Conservation (phyloP, 805 yeast species). For the Saccharomycopsis oosterbeekiorum region DNA sequence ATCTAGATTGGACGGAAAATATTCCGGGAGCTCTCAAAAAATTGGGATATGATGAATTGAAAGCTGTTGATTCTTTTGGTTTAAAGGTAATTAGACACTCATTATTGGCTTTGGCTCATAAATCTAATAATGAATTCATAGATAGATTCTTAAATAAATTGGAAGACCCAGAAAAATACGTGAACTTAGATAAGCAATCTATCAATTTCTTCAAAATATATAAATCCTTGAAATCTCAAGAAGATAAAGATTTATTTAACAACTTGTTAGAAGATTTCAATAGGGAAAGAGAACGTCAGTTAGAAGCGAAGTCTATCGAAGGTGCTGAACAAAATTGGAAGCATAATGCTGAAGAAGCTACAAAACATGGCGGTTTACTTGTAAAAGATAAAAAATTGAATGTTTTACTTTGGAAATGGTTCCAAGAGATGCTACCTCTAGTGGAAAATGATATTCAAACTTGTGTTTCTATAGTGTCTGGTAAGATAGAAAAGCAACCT, state of each 20-base stretch:
- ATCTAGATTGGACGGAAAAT: slow-evolving; percentile 12
- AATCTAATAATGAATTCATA: slow-evolving; percentile 20
- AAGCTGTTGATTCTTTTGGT: slow-evolving; percentile 67
- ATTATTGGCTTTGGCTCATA: slow-evolving; percentile 38
- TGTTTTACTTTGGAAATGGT: slow-evolving; percentile 78
- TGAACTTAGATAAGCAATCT: slow-evolving; percentile 21
- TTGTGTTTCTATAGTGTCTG: slow-evolving; percentile 31
- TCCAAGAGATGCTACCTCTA: slow-evolving; percentile 57
- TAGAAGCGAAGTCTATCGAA: slow-evolving; percentile 73
- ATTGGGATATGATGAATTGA: slow-evolving; percentile 41
- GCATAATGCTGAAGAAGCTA: slow-evolving; percentile 61
- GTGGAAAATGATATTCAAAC: slow-evolving; percentile 55
- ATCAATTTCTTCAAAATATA: slow-evolving; percentile 63
- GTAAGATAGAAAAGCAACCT: background rate
- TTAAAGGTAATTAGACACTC: slow-evolving; percentile 72
- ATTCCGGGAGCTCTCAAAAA: slow-evolving; percentile 40
- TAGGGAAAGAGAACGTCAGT: slow-evolving; percentile 58
- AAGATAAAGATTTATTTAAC: slow-evolving; percentile 48
- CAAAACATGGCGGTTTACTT: slow-evolving; percentile 43
- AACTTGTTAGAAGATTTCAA: slow-evolving; percentile 59
- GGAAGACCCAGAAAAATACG: slow-evolving; percentile 9
- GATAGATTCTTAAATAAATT: slow-evolving; percentile 9
- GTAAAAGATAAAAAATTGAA: slow-evolving; percentile 53
- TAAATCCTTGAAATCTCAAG: slow-evolving; percentile 38
- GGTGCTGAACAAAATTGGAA: slow-evolving; percentile 89